Evolutionary conservation across 2,329 filamentous ascomycete species (phyloP), one percentile per base, ranked within the genome.

Genomic region (Didymella sp.): DNA sequence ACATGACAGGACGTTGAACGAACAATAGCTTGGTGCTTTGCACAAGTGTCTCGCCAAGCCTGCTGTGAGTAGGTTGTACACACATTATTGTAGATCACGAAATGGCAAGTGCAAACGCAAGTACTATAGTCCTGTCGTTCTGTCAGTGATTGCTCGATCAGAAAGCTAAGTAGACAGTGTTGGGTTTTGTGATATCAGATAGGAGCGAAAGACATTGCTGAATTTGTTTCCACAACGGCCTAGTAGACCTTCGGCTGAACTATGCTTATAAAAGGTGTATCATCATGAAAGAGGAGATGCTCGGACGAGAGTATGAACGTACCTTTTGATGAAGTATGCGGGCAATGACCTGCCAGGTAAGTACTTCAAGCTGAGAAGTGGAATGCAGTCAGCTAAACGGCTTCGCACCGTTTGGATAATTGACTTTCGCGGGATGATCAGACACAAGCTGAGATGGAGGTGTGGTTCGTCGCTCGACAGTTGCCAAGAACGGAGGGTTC

Each of bases 121-220:
- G 33, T n/a, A 6, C 13, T 11, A 22, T 13, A 13, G 13, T 35
- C n/a, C 51, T 55, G 19, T 49, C 30, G 1, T 44, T n/a, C 28
- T 24, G 54, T 57, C 30, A 57, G 54, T 48, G 30, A 24, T 44
- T 48, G 51, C 50, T 56, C 56, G 6, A 30, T 17, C 24, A 45
- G n/a, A 35, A 46, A 17, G 17, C 21, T 46, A 22, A 25, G 25
- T 42, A 27, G 40, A 49, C 17, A 24, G 13, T 24, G 15, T 15
- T 1, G 6, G 9, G 15, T 42, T 21, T 56, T 51, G 4, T 40
- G 37, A 24, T 40, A 66, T 78, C 75, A 76, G 73, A 77, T 77
- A 77, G 76, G 74, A 72, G 75, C 72, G 75, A 78, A 77, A 77
- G 75, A 78, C 74, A 70, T 70, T 70, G 67, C 72, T 70, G 61